Evolutionary conservation across 768 basidiomycete genomes (phyloP), one percentile per base, ranked within the genome.

Genomic region (Kwoniella sp.): DNA sequence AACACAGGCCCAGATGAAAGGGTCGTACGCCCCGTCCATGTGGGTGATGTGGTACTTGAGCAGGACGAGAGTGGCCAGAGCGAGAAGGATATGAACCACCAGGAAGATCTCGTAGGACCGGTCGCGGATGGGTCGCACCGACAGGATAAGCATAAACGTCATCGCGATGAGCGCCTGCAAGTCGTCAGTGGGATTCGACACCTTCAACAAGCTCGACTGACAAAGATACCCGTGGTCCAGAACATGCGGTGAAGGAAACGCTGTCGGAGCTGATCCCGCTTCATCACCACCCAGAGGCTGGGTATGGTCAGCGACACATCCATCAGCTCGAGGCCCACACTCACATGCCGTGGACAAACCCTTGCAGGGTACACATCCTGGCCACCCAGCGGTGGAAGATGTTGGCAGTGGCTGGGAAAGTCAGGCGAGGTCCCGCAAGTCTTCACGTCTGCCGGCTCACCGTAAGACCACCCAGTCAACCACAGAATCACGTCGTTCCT

Each of bases 31-130:
- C 8, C 63, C 63, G 32, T 57, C 46, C 43, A 45, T 43, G 26
- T 59, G 53, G 10, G 41, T 56, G 15, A 65, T 50, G 36, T 65
- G 63, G 47, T 56, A 65, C 17, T 36, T 56, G 23, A 56, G 42
- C 19, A 56, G n/a, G 0, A 59, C 54, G 19, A 65, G 50, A 25
- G 34, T 37, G 1, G 28, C 44, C n/a, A 62, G 7, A 5, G 60
- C 60, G 11, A 61, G 36, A 27, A 37, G 33, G 43, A 65, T 65
- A 33, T 65, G 63, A 2, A 50, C 33, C 3, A 65, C 33, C 25
- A 65, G 28, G 50, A 65, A 65, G 50, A 65, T 22, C 41, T 65
- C 63, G 44, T 65, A 65, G 34, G 31, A 49, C n/a, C 38, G 17
- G 7, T 49, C 12, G 0, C 63, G 56, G 39, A 65, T n/a, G 6